Evolutionary conservation across 805 yeast species (phyloP).

Genomic region (Candida adriatica): DNA sequence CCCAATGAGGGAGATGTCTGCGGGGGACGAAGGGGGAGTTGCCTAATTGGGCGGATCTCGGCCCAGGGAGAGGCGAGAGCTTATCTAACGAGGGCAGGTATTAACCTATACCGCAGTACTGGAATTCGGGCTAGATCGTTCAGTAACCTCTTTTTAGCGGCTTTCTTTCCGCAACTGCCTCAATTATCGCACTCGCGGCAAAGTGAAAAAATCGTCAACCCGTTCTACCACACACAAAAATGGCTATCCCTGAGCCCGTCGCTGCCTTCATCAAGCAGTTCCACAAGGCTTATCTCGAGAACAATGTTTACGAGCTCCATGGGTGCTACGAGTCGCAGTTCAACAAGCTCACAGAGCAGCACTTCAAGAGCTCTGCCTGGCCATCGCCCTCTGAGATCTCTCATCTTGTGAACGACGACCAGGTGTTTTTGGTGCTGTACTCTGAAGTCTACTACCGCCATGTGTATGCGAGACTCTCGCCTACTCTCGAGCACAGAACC

Average conservation of each 20-base stretch:
- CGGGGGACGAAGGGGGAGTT: too few relatives aligned
- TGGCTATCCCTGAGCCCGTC: slow-evolving; percentile 36
- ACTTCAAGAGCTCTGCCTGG: slow-evolving; percentile 36
- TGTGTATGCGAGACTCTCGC: slow-evolving; percentile 36
- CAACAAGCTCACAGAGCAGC: slow-evolving; percentile 38
- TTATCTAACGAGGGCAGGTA: too few relatives aligned
- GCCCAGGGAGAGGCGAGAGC: too few relatives aligned
- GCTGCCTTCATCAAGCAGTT: slow-evolving; percentile 35
- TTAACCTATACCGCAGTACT: too few relatives aligned
- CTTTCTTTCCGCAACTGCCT: too few relatives aligned
- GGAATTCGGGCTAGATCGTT: too few relatives aligned
- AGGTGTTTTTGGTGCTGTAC: slow-evolving; percentile 37
- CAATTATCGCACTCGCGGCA: neutral
- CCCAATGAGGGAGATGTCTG: too few relatives aligned
- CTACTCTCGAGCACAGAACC: slow-evolving; percentile 37
- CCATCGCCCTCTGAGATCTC: slow-evolving; percentile 39
- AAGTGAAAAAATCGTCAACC: neutral
- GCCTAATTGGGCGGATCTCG: too few relatives aligned
- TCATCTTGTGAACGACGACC: slow-evolving; percentile 37
- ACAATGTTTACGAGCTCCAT: slow-evolving; percentile 36
- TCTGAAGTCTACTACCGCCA: slow-evolving; percentile 46
- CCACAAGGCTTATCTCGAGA: slow-evolving; percentile 35
- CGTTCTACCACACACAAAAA: neutral
- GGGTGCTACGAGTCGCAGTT: slow-evolving; percentile 39
- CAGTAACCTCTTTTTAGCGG: too few relatives aligned